A percentile compares a stretch with the other conserved stretches of the same genome.
Evolutionary conservation across 805 yeast genomes (phyloP).

Genomic region (Saturnispora halmiae): DNA sequence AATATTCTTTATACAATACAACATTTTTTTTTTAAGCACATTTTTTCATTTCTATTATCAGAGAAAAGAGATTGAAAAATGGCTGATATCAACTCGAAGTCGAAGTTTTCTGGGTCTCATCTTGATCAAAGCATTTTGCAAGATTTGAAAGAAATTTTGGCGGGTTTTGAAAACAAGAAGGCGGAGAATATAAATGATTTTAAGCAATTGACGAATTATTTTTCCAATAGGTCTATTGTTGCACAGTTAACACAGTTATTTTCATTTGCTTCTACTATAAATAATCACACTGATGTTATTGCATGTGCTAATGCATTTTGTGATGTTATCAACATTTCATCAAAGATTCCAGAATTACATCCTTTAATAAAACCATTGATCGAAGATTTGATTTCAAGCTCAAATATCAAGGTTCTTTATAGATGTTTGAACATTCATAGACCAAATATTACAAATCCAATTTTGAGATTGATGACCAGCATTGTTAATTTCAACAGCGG

Average conservation of each 20-base stretch:
- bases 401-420: conserved; percentile 55
- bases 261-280: conserved; percentile 35
- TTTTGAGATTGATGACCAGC: conserved; percentile 45
- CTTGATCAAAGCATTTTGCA: conserved; percentile 7
- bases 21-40: too few relatives aligned
- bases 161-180: conserved; percentile 12
- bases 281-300: conserved; percentile 46
- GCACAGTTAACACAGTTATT: conserved; percentile 32
- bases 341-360: conserved; percentile 15
- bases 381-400: conserved; percentile 41
- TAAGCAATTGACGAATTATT: conserved; percentile 21
- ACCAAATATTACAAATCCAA: conserved; percentile 52
- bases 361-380: conserved; percentile 33
- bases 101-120: conserved; percentile 4
- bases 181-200: too few relatives aligned
- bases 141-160: conserved; percentile 15
- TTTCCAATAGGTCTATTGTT: conserved; percentile 25
- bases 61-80: neutral
- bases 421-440: conserved; percentile 53
- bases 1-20: too few relatives aligned
- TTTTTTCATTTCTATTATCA: neutral
- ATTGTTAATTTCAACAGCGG: conserved; percentile 44
- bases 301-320: conserved; percentile 35
- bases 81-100: conserved; percentile 4
- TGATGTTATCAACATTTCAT: conserved; percentile 27